Conservation (phyloP, 1,139 yeast species). For the Blastobotrys proliferans region DNA sequence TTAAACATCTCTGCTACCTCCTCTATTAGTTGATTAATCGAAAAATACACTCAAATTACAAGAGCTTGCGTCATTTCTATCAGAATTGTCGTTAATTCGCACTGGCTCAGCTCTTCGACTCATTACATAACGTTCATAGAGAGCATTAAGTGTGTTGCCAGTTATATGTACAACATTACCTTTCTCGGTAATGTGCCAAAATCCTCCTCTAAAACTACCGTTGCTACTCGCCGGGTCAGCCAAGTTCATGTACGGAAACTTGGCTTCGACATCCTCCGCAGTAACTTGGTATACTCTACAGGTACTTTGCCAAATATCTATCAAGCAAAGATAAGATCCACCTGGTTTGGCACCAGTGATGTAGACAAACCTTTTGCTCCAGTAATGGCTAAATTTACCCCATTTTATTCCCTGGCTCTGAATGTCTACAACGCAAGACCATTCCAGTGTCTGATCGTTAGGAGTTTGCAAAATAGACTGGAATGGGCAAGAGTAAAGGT, state of each 20-base stretch:
- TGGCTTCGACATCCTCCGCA: background rate
- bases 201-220: slow-evolving; percentile 2
- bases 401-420: slow-evolving; percentile 1
- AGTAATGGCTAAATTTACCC: slow-evolving; percentile 11
- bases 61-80: no score
- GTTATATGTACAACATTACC: slow-evolving; percentile 9
- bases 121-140: slow-evolving; percentile 1
- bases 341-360: slow-evolving; percentile 6
- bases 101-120: no score
- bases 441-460: background rate
- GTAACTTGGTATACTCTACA: background rate
- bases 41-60: no score
- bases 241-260: slow-evolving; percentile 2
- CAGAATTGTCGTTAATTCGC: no score
- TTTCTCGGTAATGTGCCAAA: slow-evolving; percentile 2
- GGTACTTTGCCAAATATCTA: background rate
- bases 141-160: slow-evolving; percentile 3
- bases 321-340: slow-evolving; percentile 5
- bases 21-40: no score
- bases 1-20: no score
- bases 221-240: slow-evolving; percentile 4
- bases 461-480: background rate
- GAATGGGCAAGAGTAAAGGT: slow-evolving; percentile 8
- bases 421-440: background rate
- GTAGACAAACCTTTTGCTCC: slow-evolving; percentile 10